Base-by-base conservation (phyloP, 1,139 yeast genomes). In the Geotrichum bryndzae region DNA sequence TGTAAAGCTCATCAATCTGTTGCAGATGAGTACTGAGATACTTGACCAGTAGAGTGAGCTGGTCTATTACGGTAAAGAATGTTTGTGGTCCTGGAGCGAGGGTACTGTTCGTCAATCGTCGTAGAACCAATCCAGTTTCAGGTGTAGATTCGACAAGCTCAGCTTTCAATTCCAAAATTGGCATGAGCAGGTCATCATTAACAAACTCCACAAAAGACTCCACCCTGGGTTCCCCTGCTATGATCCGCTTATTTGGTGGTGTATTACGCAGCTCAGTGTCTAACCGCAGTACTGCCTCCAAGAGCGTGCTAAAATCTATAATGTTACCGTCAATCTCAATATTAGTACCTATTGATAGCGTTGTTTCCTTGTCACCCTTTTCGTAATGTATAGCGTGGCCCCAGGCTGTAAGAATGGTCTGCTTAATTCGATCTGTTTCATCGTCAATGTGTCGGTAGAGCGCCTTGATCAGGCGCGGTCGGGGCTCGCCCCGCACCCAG, bases 391-490 rank as follows among this genome's bases (percentile, higher is more conserved):
- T 63, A 2, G 69, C 65, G 31, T 63, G 46, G 13, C 58, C 48
- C 73, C 73, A 70, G 10, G 65, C 65, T 5, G 61, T 59, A 10
- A 65, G 65, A 6, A 68, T 62, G 33, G 61, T 61, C 7, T 33
- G 51, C 33, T 59, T 58, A 3, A 69, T 62, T 10, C 54, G 58
- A 13, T 51, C 56, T 10, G 57, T 41, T 45, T 63, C 58, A n/a
- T 56, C 33, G 1, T 65, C 64, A 8, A 66, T 59, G 50, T 68
- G 66, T 10, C 56, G 51, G 8, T 6, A 51, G 46, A 35, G 68
- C 55, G 13, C 65, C 62, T 18, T 66, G 64, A 61, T 65, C 41
- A 62, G 35, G 5, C 55, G 55, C 0, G 61, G 57, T 25, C 8
- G 46, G 15, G 51, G 38, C 45, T 25, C 46, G 1, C 31, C 58